A percentile compares a stretch with the other conserved stretches of the same genome.
Evolutionary conservation across 345 rosid species (phyloP).

Genomic region (Luvunga scandens): DNA sequence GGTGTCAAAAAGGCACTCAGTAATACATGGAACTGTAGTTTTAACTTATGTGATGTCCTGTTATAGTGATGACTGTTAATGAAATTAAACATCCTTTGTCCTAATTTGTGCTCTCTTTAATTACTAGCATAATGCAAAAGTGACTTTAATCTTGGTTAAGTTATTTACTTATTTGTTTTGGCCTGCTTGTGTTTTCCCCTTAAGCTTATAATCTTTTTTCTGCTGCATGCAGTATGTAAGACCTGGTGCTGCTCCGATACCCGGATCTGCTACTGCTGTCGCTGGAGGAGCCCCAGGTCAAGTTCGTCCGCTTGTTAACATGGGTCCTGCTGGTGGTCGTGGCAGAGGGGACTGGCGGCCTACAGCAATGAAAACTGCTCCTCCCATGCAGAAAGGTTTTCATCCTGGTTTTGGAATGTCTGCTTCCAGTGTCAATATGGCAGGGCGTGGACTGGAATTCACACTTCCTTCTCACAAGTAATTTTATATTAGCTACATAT

Average conservation of each 20-base stretch:
- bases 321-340: constrained; percentile 70
- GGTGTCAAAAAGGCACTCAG: no score
- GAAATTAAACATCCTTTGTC: background rate
- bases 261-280: constrained; percentile 56
- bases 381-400: constrained; percentile 72
- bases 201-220: constrained; percentile 20
- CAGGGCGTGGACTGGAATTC: constrained; percentile 88
- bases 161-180: constrained; percentile 8
- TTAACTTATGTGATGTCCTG: background rate
- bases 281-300: constrained; percentile 66
- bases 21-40: background rate
- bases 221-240: constrained; percentile 87
- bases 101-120: background rate
- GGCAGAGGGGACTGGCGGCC: constrained; percentile 98
- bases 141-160: constrained; percentile 10
- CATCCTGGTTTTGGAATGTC: constrained; percentile 59
- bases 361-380: constrained; percentile 59
- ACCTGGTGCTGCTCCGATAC: constrained; percentile 83
- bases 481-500: constrained; percentile 21
- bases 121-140: constrained; percentile 1
- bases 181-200: constrained; percentile 12
- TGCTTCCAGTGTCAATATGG: constrained; percentile 56
- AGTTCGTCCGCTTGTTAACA: constrained; percentile 66
- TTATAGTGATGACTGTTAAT: background rate
- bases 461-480: constrained; percentile 99